phyloP scores from a whole-genome alignment of 2,329 filamentous ascomycete genomes.

The Alternaria solani region DNA sequence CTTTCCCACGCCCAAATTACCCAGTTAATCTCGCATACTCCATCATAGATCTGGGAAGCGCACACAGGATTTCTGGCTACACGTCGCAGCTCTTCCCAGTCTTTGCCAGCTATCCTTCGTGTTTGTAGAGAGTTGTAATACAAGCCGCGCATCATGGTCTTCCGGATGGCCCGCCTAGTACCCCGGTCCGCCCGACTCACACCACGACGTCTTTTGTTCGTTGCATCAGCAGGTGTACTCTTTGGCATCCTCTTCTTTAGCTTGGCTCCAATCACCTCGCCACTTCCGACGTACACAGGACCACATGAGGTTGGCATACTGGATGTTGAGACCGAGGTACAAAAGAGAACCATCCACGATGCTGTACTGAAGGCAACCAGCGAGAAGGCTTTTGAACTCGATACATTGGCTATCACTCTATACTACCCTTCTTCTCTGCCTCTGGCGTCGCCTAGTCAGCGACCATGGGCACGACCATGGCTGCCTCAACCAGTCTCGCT shows the following conservation, averaged over 20 bases:
- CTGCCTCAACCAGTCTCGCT: conserved; percentile 55
- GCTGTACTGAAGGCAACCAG: conserved; percentile 50
- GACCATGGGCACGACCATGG: conserved; percentile 53
- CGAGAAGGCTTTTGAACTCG: conserved; percentile 54
- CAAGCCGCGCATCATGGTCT: conserved; percentile 27
- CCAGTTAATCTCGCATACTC: background rate
- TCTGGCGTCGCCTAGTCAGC: conserved; percentile 26
- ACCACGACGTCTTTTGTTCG: conserved; percentile 35
- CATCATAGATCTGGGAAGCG: background rate
- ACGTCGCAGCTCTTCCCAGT: background rate
- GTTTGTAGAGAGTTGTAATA: conserved; percentile 49
- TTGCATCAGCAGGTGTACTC: conserved; percentile 39
- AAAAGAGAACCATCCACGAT: conserved; percentile 46
- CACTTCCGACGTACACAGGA: conserved; percentile 55
- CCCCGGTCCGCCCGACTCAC: conserved; percentile 18
- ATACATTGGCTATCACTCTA: conserved; percentile 56
- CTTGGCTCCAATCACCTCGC: conserved; percentile 54
- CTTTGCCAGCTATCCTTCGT: background rate
- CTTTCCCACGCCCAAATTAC: background rate
- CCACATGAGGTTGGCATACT: conserved; percentile 54
- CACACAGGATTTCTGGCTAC: background rate
- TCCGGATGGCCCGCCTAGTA: conserved; percentile 20
- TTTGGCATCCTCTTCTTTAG: conserved; percentile 50
- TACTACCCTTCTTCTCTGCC: conserved; percentile 54
- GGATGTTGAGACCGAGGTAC: conserved; percentile 54